Conservation (phyloP, 345 rosid genomes). For the Odontarrhena argentea region DNA sequence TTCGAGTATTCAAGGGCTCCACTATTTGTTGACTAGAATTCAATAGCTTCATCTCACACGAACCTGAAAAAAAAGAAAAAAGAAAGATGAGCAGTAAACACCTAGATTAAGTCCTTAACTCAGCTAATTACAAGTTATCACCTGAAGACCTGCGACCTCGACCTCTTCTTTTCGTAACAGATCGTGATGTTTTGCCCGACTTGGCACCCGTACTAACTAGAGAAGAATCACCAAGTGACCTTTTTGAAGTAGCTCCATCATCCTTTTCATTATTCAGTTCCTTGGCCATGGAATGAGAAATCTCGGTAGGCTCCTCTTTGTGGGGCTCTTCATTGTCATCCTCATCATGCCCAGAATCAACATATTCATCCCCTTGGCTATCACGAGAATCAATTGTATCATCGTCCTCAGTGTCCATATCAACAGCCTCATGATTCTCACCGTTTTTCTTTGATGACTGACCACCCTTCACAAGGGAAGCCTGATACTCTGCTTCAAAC, state of each 20-base stretch:
- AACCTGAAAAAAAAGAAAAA: constrained; percentile 47
- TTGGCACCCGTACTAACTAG: constrained; percentile 41
- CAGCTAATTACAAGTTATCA: constrained; percentile 23
- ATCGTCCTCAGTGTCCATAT: constrained; percentile 53
- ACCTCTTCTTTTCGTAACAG: constrained; percentile 59
- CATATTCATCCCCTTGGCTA: constrained; percentile 50
- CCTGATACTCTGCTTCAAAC: constrained; percentile 85
- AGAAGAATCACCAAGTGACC: constrained; percentile 44
- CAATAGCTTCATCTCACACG: constrained; percentile 82
- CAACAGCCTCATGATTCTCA: constrained; percentile 42
- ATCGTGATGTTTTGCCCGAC: constrained; percentile 48
- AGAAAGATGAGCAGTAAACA: constrained; percentile 1
- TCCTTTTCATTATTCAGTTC: constrained; percentile 45
- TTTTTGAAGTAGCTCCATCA: constrained; percentile 38
- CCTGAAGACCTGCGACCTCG: constrained; percentile 69
- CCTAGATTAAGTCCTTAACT: constrained; percentile 1
- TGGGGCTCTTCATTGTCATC: constrained; percentile 37
- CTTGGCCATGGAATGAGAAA: constrained; percentile 39
- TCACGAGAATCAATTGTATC: constrained; percentile 65
- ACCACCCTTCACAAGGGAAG: constrained; percentile 56
- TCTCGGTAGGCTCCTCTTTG: constrained; percentile 40
- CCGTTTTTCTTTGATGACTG: constrained; percentile 35
- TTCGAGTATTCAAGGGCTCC: constrained; percentile 85
- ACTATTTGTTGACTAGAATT: constrained; percentile 76
- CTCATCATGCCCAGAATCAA: constrained; percentile 52